A percentile compares a stretch with the other conserved stretches of the same genome.
Evolutionary conservation across 2,329 filamentous ascomycete genomes (phyloP).

Genomic region (Pseudogymnoascus sp.): DNA sequence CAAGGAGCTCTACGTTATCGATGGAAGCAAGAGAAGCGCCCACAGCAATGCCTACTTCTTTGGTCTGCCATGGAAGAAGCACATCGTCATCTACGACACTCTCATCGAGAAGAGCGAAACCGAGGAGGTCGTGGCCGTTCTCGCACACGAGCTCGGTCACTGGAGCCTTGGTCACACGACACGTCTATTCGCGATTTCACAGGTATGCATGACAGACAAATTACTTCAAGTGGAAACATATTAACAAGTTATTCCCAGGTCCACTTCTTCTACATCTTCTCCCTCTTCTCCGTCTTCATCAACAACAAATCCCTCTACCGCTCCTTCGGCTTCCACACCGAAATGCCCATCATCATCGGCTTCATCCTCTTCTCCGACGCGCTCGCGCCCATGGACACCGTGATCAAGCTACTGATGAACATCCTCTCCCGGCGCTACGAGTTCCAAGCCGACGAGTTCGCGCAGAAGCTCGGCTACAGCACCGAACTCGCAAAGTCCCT

Average conservation of each 20-base stretch:
- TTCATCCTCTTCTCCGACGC: slow-evolving; percentile 97
- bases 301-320: slow-evolving; percentile 87
- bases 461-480: slow-evolving; percentile 73
- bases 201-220: slow-evolving; percentile 40
- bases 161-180: slow-evolving; percentile 96
- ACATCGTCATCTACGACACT: slow-evolving; percentile 99
- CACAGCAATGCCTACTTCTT: slow-evolving; percentile 96
- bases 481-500: slow-evolving; percentile 76
- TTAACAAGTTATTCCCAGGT: slow-evolving; percentile 44
- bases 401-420: slow-evolving; percentile 94
- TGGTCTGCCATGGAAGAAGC: slow-evolving; percentile 97
- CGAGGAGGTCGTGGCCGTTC: slow-evolving; percentile 86
- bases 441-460: slow-evolving; percentile 92
- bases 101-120: slow-evolving; percentile 90
- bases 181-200: slow-evolving; percentile 76
- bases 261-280: slow-evolving; percentile 94
- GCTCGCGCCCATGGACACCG: slow-evolving; percentile 86
- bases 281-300: slow-evolving; percentile 94
- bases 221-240: slow-evolving; percentile 9
- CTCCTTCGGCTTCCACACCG: slow-evolving; percentile 76
- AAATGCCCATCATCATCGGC: slow-evolving; percentile 89
- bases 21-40: slow-evolving; percentile 78
- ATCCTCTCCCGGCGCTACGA: slow-evolving; percentile 89
- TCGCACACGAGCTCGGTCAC: slow-evolving; percentile 93
- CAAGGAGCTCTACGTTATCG: slow-evolving; percentile 87